Conservation (phyloP, 495 filamentous ascomycete genomes). For the Penicillium subrubescens region DNA sequence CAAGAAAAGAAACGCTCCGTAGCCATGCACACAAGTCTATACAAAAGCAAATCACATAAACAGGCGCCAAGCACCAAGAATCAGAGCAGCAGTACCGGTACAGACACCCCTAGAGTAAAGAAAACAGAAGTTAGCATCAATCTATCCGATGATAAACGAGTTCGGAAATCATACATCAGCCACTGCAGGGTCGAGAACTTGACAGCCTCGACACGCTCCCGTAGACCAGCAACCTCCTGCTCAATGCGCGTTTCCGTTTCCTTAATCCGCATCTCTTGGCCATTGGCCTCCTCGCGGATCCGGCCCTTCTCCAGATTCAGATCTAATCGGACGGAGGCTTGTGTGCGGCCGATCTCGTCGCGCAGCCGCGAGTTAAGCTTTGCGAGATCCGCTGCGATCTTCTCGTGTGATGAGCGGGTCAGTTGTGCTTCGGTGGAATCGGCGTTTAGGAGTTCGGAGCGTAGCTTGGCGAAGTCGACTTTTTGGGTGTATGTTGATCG, state of each 20-base stretch:
- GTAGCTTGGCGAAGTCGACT: constrained; percentile 98
- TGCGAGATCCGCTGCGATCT: constrained; percentile 88
- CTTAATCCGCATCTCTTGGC: constrained; percentile 97
- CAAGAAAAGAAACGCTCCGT: constrained; percentile 23
- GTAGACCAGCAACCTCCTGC: constrained; percentile 89
- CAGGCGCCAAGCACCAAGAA: constrained; percentile 95
- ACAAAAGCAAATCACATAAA: constrained; percentile 55
- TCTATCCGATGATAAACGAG: neutral
- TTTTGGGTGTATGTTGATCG: constrained; percentile 93
- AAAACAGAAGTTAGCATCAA: constrained; percentile 28
- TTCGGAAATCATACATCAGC: constrained; percentile 67
- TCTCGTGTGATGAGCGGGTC: constrained; percentile 88
- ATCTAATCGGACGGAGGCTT: constrained; percentile 87
- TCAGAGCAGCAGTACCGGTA: constrained; percentile 87
- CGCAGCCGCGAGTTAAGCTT: constrained; percentile 86
- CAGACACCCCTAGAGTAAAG: constrained; percentile 71
- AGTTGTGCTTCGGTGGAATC: constrained; percentile 89
- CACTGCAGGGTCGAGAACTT: constrained; percentile 98
- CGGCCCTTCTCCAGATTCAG: constrained; percentile 96
- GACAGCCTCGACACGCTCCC: constrained; percentile 92
- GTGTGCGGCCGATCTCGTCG: constrained; percentile 92
- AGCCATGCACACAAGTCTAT: constrained; percentile 24
- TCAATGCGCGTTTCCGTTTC: constrained; percentile 99
- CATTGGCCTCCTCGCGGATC: constrained; percentile 94
- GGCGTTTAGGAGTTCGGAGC: constrained; percentile 86